Percentiles rank a stretch among this genome's conserved stretches.
Conservation (phyloP, 305 asterid genomes). For the Solanum hybrid region DNA sequence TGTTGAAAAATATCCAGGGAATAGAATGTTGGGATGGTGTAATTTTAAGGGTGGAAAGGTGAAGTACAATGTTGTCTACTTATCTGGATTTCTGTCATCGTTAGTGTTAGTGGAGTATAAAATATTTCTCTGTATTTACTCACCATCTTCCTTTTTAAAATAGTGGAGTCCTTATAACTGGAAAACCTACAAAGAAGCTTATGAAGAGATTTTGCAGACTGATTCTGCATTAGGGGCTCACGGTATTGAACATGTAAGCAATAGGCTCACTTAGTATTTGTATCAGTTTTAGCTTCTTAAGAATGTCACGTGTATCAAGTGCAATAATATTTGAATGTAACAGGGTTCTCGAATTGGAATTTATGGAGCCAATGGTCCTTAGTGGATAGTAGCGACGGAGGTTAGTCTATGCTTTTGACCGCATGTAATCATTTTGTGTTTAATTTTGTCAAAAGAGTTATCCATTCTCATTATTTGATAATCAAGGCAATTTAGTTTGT, state of each 20-base stretch:
- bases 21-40: conserved; percentile 87
- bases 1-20: conserved; percentile 50
- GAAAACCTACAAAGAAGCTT: conserved; percentile 76
- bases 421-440: background rate
- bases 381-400: conserved; percentile 90
- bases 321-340: background rate
- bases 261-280: background rate
- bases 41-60: conserved; percentile 46
- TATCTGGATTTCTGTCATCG: background rate
- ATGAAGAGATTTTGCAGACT: conserved; percentile 45
- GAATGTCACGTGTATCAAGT: background rate
- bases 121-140: background rate
- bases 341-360: conserved; percentile 79
- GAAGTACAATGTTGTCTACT: background rate
- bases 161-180: conserved; percentile 85
- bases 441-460: background rate
- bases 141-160: background rate
- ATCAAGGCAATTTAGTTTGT: background rate
- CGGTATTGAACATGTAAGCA: conserved; percentile 59
- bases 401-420: conserved; percentile 22
- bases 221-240: conserved; percentile 72
- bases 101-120: background rate
- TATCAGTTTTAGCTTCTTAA: background rate
- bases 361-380: conserved; percentile 81
- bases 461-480: background rate